Evolutionary conservation across 192 early-diverging fungal species (phyloP), one percentile per base, ranked within the genome.

Genomic region (Gonapodya prolifera): DNA sequence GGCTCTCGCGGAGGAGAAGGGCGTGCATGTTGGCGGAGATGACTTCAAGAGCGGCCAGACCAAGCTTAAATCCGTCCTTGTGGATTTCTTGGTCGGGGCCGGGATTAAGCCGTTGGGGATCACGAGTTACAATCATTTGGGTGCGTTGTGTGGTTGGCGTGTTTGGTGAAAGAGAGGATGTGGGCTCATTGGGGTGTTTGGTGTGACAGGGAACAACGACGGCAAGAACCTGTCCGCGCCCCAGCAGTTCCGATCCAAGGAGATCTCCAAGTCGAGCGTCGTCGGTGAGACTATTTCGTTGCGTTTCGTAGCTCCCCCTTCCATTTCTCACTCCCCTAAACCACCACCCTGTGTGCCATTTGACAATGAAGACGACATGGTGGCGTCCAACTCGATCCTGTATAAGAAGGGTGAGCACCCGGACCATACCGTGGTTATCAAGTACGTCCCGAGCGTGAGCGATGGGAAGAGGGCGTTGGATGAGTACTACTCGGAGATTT

Each of bases 301-400:
- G n/a, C n/a, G n/a, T n/a, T n/a, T n/a, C n/a, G n/a, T n/a, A n/a
- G n/a, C n/a, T n/a, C n/a, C n/a, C n/a, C n/a, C n/a, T n/a, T n/a
- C n/a, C n/a, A n/a, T n/a, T n/a, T n/a, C n/a, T n/a, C n/a, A n/a
- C n/a, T n/a, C n/a, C n/a, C n/a, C n/a, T n/a, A n/a, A n/a, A n/a
- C n/a, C n/a, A n/a, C n/a, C n/a, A n/a, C n/a, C n/a, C n/a, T n/a
- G n/a, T n/a, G n/a, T n/a, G n/a, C n/a, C n/a, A n/a, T n/a, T n/a
- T n/a, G n/a, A n/a, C n/a, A n/a, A n/a, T n/a, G n/a, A n/a, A n/a
- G 97, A 99, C 83, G 97, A 99, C 82, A 99, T 99, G 97, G 97
- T 99, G 2, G 91, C 91, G 69, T 90, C 95, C 81, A 99, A 99
- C 87, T 80, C 89, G 77, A 86, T 99, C 74, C 82, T 99, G 76